Evolutionary conservation across 2,329 filamentous ascomycete species (phyloP).

Genomic region (Aspergillus sp.): DNA sequence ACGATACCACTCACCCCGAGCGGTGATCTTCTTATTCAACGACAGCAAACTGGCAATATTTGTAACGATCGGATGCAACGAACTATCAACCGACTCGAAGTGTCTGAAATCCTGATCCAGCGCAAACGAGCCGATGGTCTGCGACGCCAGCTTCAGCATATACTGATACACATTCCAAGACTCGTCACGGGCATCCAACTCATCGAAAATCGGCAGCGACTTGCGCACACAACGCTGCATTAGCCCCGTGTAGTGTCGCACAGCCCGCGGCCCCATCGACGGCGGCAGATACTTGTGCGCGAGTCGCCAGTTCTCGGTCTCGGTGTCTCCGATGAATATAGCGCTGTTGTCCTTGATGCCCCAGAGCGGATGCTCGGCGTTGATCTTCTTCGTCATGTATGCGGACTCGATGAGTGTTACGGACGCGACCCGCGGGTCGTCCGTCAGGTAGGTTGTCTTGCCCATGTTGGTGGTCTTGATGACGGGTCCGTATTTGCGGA

Average conservation of each 20-base stretch:
- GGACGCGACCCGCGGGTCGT: slow-evolving; percentile 48
- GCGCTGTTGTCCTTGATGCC: slow-evolving; percentile 23
- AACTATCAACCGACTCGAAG: slow-evolving; percentile 44
- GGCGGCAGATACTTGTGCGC: slow-evolving; percentile 63
- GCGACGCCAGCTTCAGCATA: slow-evolving; percentile 46
- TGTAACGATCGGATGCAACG: slow-evolving; percentile 51
- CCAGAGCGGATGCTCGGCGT: slow-evolving; percentile 23
- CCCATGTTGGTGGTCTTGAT: slow-evolving; percentile 55
- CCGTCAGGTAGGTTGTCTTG: slow-evolving; percentile 49
- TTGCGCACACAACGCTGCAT: slow-evolving; percentile 56
- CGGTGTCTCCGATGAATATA: slow-evolving; percentile 27
- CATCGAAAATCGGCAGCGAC: slow-evolving; percentile 47
- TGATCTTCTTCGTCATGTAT: slow-evolving; percentile 53
- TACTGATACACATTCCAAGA: slow-evolving; percentile 49
- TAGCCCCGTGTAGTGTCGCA: slow-evolving; percentile 57
- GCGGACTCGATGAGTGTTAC: slow-evolving; percentile 49
- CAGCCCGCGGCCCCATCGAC: slow-evolving; percentile 57
- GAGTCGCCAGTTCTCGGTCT: slow-evolving; percentile 27
- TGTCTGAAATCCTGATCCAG: slow-evolving; percentile 45
- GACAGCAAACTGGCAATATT: slow-evolving; percentile 50
- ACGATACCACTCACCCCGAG: slow-evolving; percentile 55
- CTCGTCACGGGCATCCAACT: slow-evolving; percentile 47
- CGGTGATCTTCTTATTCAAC: slow-evolving; percentile 59
- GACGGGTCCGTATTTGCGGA: slow-evolving; percentile 51
- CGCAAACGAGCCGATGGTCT: slow-evolving; percentile 42